These are phyloP conservation scores for Colletotrichum sp. DNA, from an alignment of 2,329 filamentous ascomycete genomes.

Conservation along the genomic window DNA sequence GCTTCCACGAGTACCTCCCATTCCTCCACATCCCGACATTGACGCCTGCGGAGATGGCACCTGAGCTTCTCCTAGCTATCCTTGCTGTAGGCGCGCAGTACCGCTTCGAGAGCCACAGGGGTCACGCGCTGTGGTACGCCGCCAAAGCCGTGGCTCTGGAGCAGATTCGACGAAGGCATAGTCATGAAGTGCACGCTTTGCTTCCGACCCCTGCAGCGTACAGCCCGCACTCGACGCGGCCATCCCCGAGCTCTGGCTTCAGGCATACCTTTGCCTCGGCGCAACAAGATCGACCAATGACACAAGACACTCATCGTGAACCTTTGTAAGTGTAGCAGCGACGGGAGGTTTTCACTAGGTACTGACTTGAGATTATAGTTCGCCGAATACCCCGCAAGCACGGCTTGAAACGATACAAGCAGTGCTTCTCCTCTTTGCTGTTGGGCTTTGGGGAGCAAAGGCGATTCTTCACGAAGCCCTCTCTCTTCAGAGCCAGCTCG, in stretches of 20 bases:
- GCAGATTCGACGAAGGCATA: conserved; percentile 62
- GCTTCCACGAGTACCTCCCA: conserved; percentile 64
- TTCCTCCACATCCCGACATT: conserved; percentile 73
- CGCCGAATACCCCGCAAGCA: conserved; percentile 63
- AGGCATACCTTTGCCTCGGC: conserved; percentile 64
- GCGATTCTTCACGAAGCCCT: conserved; percentile 64
- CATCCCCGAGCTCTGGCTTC: conserved; percentile 62
- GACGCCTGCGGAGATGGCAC: conserved; percentile 65
- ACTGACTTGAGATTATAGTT: conserved; percentile 39
- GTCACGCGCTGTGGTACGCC: conserved; percentile 66
- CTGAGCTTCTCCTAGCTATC: conserved; percentile 71
- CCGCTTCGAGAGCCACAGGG: conserved; percentile 63
- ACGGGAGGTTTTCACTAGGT: neutral
- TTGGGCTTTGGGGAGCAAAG: conserved; percentile 66
- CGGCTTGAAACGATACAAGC: conserved; percentile 70
- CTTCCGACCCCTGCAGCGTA: conserved; percentile 63
- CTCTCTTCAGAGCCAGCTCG: conserved; percentile 63
- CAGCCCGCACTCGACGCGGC: conserved; percentile 63
- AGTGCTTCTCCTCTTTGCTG: conserved; percentile 63
- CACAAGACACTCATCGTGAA: conserved; percentile 63
- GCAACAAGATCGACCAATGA: conserved; percentile 60
- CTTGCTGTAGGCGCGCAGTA: conserved; percentile 72
- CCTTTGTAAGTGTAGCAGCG: conserved; percentile 55
- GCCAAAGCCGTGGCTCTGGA: conserved; percentile 63
- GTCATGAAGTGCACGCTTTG: conserved; percentile 60